Conservation (phyloP, 1,284 basidiomycete genomes). For the Trametes hirsuta region DNA sequence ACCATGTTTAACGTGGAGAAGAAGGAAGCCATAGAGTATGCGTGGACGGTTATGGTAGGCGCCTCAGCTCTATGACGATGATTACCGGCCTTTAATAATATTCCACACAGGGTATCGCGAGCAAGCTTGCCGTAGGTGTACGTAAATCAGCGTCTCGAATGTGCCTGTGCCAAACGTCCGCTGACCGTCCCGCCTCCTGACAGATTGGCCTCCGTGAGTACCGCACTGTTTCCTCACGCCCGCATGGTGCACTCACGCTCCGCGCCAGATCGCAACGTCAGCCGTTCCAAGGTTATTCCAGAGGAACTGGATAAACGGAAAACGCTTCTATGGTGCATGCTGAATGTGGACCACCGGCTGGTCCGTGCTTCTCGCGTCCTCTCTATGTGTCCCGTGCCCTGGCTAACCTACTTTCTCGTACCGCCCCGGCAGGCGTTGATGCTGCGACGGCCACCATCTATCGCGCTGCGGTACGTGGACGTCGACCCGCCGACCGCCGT, state of each 20-base stretch:
- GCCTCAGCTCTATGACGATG: constrained; percentile 33
- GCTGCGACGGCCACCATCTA: constrained; percentile 36
- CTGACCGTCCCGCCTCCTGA: constrained; percentile 17
- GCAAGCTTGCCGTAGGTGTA: constrained; percentile 54
- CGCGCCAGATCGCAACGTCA: constrained; percentile 57
- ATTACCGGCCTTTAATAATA: background rate
- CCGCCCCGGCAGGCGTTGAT: constrained; percentile 30
- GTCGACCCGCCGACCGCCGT: constrained; percentile 29
- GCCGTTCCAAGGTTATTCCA: constrained; percentile 54
- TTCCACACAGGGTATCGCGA: constrained; percentile 31
- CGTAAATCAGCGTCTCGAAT: constrained; percentile 31
- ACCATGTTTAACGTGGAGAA: constrained; percentile 71
- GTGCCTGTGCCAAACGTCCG: constrained; percentile 6
- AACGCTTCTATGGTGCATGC: constrained; percentile 61
- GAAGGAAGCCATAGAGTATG: constrained; percentile 66
- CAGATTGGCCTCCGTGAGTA: constrained; percentile 63
- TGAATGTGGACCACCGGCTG: constrained; percentile 54
- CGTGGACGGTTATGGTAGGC: constrained; percentile 67
- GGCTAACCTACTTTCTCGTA: constrained; percentile 33
- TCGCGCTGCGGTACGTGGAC: constrained; percentile 33
- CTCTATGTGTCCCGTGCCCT: constrained; percentile 1
- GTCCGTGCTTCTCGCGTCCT: constrained; percentile 33
- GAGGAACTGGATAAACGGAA: constrained; percentile 57
- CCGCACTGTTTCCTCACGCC: background rate
- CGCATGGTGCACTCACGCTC: constrained; percentile 7